Evolutionary conservation across 2,329 filamentous ascomycete species (phyloP).

Genomic region (Neofusicoccum cordaticola): DNA sequence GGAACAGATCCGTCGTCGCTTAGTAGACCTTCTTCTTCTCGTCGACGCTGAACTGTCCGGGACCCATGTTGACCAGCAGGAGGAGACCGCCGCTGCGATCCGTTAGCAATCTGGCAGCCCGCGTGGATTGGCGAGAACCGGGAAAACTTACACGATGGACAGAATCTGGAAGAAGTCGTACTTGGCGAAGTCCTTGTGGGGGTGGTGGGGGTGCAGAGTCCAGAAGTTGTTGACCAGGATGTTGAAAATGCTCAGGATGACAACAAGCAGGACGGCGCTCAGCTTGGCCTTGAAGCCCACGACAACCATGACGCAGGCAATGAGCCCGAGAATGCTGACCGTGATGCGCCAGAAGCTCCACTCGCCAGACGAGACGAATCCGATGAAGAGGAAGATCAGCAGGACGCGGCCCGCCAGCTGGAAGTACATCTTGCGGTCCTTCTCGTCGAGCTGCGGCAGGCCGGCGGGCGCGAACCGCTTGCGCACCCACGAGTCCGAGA

Average conservation of each 20-base stretch:
- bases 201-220: conserved; percentile 97
- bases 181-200: conserved; percentile 99
- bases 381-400: conserved; percentile 95
- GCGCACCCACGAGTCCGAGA: conserved; percentile 96
- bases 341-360: conserved; percentile 87
- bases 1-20: neutral
- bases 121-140: neutral
- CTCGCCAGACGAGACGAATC: conserved; percentile 91
- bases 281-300: conserved; percentile 99
- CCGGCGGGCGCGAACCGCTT: conserved; percentile 97
- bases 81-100: conserved; percentile 73
- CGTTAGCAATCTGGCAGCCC: conserved; percentile 19
- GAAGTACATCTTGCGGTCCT: conserved; percentile 99
- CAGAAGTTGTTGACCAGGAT: conserved; percentile 99
- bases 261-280: conserved; percentile 90
- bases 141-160: conserved; percentile 76
- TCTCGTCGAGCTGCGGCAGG: conserved; percentile 90
- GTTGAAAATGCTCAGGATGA: conserved; percentile 96
- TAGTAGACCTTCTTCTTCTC: conserved; percentile 99
- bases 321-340: conserved; percentile 78
- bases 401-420: conserved; percentile 94
- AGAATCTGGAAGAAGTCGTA: conserved; percentile 99
- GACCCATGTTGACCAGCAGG: conserved; percentile 96
- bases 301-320: conserved; percentile 97
- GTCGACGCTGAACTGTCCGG: conserved; percentile 95